Percentiles rank a stretch among this genome's conserved stretches.
Evolutionary conservation across 371 early-diverging fungal genomes (phyloP).

Genomic region (Circinella umbellata): DNA sequence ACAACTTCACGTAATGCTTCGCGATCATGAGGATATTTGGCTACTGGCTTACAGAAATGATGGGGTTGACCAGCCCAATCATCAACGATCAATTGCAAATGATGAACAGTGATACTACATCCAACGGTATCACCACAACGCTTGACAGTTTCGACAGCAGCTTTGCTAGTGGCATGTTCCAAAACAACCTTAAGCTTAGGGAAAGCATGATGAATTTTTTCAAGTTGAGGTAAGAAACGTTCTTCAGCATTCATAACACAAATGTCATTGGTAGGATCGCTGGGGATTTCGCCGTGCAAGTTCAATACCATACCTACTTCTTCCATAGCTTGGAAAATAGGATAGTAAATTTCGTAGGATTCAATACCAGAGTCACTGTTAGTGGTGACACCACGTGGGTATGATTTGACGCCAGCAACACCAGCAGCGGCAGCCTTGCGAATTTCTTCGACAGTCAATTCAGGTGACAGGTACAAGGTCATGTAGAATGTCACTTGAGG

Average conservation of each 20-base stretch:
- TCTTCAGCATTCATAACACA: slow-evolving; percentile 98
- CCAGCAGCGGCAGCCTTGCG: slow-evolving; percentile 86
- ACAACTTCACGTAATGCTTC: slow-evolving; percentile 90
- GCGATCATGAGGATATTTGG: slow-evolving; percentile 94
- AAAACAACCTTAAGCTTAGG: slow-evolving; percentile 94
- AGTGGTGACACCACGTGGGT: slow-evolving; percentile 98
- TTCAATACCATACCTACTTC: slow-evolving; percentile 92
- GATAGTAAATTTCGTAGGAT: slow-evolving; percentile 87
- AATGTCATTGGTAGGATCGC: slow-evolving; percentile 80
- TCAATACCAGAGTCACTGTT: slow-evolving; percentile 96
- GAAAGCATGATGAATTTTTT: slow-evolving; percentile 85
- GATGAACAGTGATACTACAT: slow-evolving; percentile 95
- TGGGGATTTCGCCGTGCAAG: slow-evolving; percentile 95
- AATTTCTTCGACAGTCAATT: slow-evolving; percentile 91
- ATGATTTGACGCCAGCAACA: slow-evolving; percentile 94
- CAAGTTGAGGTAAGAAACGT: slow-evolving; percentile 84
- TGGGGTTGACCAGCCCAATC: slow-evolving; percentile 97
- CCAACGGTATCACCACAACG: slow-evolving; percentile 90
- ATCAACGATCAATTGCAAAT: slow-evolving; percentile 89
- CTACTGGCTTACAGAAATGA: slow-evolving; percentile 98
- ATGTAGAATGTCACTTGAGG: slow-evolving; percentile 90
- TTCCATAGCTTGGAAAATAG: slow-evolving; percentile 95
- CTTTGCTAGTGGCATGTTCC: slow-evolving; percentile 96
- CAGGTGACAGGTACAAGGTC: slow-evolving; percentile 91
- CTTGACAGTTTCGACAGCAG: slow-evolving; percentile 93